These are phyloP conservation scores for Blepharisma japonicum DNA, from an alignment of 73 alveolate genomes.

Conservation along the genomic window DNA sequence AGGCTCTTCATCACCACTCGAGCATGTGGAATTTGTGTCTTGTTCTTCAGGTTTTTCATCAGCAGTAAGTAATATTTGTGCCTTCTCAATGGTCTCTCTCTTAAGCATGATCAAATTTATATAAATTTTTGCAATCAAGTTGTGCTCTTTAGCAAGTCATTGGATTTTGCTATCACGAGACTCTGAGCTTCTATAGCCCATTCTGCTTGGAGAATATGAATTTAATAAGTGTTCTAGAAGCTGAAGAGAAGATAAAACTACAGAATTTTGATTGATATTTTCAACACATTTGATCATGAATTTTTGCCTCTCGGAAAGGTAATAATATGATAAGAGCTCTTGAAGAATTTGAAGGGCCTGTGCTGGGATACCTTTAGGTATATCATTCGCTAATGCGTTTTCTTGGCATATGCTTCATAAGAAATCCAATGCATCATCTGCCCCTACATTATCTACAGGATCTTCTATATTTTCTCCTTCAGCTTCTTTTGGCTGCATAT, in stretches of 20 bases:
- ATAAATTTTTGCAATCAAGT: conserved; percentile 4
- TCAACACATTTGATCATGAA: conserved; percentile 54
- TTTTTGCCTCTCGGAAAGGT: conserved; percentile 34
- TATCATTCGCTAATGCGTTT: conserved; percentile 37
- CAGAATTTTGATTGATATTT: conserved; percentile 33
- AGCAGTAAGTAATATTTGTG: background rate
- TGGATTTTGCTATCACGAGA: background rate
- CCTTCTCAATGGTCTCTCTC: conserved; percentile 4
- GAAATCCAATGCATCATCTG: conserved; percentile 33
- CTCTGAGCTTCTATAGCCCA: background rate
- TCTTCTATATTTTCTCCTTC: conserved; percentile 28
- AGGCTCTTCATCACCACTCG: conserved; percentile 27
- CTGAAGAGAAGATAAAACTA: conserved; percentile 38
- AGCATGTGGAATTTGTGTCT: conserved; percentile 1
- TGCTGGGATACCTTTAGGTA: conserved; percentile 35
- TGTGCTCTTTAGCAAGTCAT: background rate
- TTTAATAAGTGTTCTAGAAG: conserved; percentile 32
- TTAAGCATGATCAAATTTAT: background rate
- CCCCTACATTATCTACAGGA: conserved; percentile 40
- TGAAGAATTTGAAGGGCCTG: conserved; percentile 49
- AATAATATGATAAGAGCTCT: conserved; percentile 36
- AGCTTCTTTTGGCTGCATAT: no score
- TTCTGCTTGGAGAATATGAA: conserved; percentile 1
- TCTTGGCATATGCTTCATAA: conserved; percentile 50
- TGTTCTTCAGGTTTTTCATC: conserved; percentile 4